Evolutionary conservation across 108 stramenopile species (phyloP), one percentile per base, ranked within the genome.

Genomic region (Nitzschia putrida): DNA sequence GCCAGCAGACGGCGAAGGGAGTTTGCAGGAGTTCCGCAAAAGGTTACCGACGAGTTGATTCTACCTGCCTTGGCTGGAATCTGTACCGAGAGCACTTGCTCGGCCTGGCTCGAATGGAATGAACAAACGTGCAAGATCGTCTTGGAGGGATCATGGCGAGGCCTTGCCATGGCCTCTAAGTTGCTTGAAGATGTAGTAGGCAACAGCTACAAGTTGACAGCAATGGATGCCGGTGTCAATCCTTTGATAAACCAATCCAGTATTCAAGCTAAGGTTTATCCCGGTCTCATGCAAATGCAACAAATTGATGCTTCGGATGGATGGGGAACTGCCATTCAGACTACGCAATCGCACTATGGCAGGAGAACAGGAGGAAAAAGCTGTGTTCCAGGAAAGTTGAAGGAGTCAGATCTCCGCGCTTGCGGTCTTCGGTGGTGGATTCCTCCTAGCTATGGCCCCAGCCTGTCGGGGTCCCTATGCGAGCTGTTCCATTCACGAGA

Each of bases 361-460:
- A 66, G 80, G 13, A 84, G 83, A 61, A 81, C 83, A 37, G 90
- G 92, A 11, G 85, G 88, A 44, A 93, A 90, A 64, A 76, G 80
- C 20, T 90, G 88, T 64, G 72, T 89, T 52, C 80, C 89, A 54
- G 89, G 80, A 10, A 82, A 83, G 66, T 78, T 87, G 24, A 66
- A 83, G 26, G 82, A 78, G 38, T 55, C 77, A 24, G 71, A 77
- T 44, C 61, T 93, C 14, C 78, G 81, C 53, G 24, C 76, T 12
- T 75, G 78, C 57, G 92, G 92, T 14, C 76, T 93, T 43, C 73
- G 92, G 23, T 93, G 92, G 92, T 93, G 89, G 92, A 80, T 93
- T 37, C 88, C 87, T 26, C 84, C 80, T 47, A 72, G 74, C 22
- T 86, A 84, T 45, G 87, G 89, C 11, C 85, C 83, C 29, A 85